Evolutionary conservation across 2,329 filamentous ascomycete genomes (phyloP).

Genomic region (Elsinoe perseae): DNA sequence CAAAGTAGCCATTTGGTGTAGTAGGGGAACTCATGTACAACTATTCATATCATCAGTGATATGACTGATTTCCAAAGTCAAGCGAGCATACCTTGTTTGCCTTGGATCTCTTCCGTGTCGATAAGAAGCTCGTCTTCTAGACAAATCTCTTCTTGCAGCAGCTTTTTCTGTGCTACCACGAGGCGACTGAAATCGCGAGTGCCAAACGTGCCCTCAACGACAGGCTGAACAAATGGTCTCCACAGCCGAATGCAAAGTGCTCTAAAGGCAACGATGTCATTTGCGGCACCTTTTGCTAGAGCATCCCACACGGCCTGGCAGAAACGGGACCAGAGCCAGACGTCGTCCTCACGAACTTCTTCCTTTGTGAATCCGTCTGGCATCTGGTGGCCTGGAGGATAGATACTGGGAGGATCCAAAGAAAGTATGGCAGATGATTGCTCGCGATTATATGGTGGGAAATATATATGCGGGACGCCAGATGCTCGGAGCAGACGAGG

Average conservation of each 20-base stretch:
- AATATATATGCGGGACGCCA: slow-evolving; percentile 68
- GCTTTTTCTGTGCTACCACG: slow-evolving; percentile 59
- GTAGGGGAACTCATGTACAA: slow-evolving; percentile 52
- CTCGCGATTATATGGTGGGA: slow-evolving; percentile 72
- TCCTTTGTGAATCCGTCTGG: slow-evolving; percentile 38
- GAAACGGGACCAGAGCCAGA: slow-evolving; percentile 72
- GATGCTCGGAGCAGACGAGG: slow-evolving; percentile 62
- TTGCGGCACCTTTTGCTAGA: slow-evolving; percentile 68
- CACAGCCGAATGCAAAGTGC: slow-evolving; percentile 68
- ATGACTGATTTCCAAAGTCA: background rate
- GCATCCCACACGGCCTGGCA: slow-evolving; percentile 80
- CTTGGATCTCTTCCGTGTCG: background rate
- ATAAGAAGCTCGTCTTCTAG: slow-evolving; percentile 46
- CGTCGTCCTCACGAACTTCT: slow-evolving; percentile 49
- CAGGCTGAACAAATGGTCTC: slow-evolving; percentile 73
- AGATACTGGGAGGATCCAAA: slow-evolving; percentile 44
- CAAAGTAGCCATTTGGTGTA: slow-evolving; percentile 67
- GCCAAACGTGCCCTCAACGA: slow-evolving; percentile 63
- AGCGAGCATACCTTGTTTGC: slow-evolving; percentile 1
- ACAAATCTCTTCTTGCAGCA: slow-evolving; percentile 66
- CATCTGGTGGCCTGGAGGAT: slow-evolving; percentile 24
- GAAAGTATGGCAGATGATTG: slow-evolving; percentile 73
- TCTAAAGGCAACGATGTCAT: slow-evolving; percentile 67
- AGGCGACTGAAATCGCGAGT: slow-evolving; percentile 79
- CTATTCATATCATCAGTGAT: slow-evolving; percentile 18